Evolutionary conservation across 768 basidiomycete species (phyloP).

Genomic region (Boletus rubropictus): DNA sequence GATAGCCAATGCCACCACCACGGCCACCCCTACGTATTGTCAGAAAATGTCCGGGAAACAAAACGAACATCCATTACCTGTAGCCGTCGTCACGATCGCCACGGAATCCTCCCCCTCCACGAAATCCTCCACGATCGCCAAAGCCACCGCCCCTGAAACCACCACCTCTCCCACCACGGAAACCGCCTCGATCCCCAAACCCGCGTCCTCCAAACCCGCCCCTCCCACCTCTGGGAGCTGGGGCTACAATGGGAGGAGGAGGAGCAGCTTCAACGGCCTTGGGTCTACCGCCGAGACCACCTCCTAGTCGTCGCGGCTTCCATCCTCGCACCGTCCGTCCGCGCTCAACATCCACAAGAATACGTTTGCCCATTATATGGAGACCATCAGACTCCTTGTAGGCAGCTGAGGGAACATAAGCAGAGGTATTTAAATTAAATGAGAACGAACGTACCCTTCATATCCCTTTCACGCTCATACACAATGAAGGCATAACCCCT

Average conservation of each 20-base stretch:
- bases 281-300: constrained; percentile 98
- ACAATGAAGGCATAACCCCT: constrained; percentile 96
- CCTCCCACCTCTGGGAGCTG: constrained; percentile 25
- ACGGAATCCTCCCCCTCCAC: constrained; percentile 35
- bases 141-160: constrained; percentile 43
- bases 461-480: constrained; percentile 96
- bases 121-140: constrained; percentile 39
- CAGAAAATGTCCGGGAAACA: constrained; percentile 9
- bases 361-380: constrained; percentile 92
- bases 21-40: constrained; percentile 48
- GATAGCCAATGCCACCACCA: constrained; percentile 68
- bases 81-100: constrained; percentile 42
- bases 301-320: constrained; percentile 94
- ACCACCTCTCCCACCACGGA: constrained; percentile 39
- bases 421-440: constrained; percentile 11
- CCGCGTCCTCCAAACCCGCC: constrained; percentile 43
- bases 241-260: constrained; percentile 25
- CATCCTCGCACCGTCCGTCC: constrained; percentile 97
- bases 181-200: constrained; percentile 33
- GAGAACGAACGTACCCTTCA: constrained; percentile 71
- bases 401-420: constrained; percentile 50
- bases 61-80: constrained; percentile 34
- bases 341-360: constrained; percentile 96
- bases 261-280: constrained; percentile 60
- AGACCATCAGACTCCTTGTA: constrained; percentile 99